Percentiles rank a stretch among this genome's conserved stretches.
Conservation (phyloP, 2,329 filamentous ascomycete species). For the Aspergillus sp. region DNA sequence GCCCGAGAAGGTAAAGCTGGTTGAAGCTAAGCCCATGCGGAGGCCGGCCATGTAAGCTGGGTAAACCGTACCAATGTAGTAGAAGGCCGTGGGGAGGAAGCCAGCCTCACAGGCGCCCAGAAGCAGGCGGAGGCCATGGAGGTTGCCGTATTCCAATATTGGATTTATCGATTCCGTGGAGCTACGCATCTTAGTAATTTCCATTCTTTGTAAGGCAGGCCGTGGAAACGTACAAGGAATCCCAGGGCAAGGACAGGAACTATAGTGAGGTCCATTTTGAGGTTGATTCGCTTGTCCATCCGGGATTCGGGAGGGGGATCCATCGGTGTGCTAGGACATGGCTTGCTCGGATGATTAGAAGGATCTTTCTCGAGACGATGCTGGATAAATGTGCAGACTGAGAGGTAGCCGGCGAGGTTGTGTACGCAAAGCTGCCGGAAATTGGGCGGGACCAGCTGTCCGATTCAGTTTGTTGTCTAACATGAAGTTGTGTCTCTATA, state of each 20-base stretch:
- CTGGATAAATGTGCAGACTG: not conserved
- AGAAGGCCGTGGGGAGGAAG: not conserved
- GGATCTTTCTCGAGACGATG: not conserved
- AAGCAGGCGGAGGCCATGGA: not conserved
- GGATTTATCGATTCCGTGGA: not conserved
- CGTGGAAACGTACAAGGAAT: not conserved
- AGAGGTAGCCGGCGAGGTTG: not conserved
- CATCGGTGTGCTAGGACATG: not conserved
- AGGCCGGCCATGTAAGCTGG: not conserved
- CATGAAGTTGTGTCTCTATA: too few relatives aligned
- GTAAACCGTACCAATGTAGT: not conserved
- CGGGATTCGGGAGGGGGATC: not conserved
- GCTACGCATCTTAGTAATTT: not conserved
- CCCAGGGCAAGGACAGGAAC: not conserved
- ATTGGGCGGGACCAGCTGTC: not conserved
- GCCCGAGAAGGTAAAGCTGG: not conserved
- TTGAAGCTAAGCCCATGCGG: not conserved
- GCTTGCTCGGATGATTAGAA: not conserved
- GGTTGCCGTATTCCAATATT: not conserved
- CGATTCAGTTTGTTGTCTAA: not conserved
- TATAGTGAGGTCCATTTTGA: not conserved
- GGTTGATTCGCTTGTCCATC: not conserved
- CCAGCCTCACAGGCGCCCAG: not conserved
- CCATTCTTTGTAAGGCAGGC: not conserved
- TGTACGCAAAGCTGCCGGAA: not conserved